A percentile compares a stretch with the other conserved stretches of the same genome.
Evolutionary conservation across 441 rosid genomes (phyloP).

Genomic region (Populus hybrid): DNA sequence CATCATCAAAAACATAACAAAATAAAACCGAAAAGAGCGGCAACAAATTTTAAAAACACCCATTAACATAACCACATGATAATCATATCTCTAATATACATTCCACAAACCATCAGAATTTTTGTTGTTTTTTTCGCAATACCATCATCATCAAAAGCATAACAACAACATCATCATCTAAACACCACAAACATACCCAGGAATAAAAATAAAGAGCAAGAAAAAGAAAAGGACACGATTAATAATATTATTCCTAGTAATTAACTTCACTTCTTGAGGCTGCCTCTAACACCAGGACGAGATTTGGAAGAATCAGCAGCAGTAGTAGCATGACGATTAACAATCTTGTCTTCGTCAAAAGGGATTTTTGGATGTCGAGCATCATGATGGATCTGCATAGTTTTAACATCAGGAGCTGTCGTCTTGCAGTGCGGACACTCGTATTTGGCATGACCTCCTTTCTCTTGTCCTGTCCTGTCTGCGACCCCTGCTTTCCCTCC

Average conservation of each 20-base stretch:
- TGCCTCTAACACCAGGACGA: conserved; percentile 65
- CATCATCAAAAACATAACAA: too few relatives aligned
- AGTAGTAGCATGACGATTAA: conserved; percentile 46
- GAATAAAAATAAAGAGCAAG: background rate
- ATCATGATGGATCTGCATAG: conserved; percentile 97
- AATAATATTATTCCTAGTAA: background rate
- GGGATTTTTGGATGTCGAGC: conserved; percentile 88
- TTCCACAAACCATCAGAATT: background rate
- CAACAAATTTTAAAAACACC: too few relatives aligned
- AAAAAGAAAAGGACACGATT: background rate
- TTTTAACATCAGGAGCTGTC: conserved; percentile 74
- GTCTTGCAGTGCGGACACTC: conserved; percentile 94
- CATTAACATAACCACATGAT: too few relatives aligned
- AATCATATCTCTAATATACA: background rate
- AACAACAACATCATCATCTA: background rate
- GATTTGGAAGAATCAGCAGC: conserved; percentile 32
- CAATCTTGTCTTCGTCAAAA: conserved; percentile 59
- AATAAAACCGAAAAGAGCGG: too few relatives aligned
- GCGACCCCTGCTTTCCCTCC: conserved; percentile 86
- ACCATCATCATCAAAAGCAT: background rate
- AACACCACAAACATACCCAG: background rate
- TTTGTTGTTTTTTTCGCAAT: background rate
- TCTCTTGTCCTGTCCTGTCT: conserved; percentile 72
- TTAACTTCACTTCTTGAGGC: conserved; percentile 55
- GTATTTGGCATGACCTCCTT: conserved; percentile 94